A percentile compares a stretch with the other conserved stretches of the same genome.
These are phyloP conservation scores for Colletotrichum sp. DNA, from an alignment of 2,329 filamentous ascomycete species.

Conservation along the genomic window DNA sequence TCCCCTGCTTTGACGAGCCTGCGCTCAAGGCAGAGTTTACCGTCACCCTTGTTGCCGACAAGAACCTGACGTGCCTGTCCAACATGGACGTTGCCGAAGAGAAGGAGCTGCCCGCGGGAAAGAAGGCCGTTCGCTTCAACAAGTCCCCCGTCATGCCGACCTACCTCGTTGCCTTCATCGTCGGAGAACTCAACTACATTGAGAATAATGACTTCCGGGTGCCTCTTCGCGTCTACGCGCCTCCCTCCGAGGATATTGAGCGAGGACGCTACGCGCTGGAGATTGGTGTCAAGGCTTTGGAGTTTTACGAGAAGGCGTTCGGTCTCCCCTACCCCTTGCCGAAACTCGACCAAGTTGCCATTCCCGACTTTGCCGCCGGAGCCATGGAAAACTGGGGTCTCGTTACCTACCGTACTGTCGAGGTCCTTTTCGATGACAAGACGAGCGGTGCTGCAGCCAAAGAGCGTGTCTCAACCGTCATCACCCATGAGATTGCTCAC, in stretches of 20 bases:
- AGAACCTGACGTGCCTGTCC: constrained; percentile 88
- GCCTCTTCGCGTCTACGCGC: constrained; percentile 92
- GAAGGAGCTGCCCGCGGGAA: constrained; percentile 48
- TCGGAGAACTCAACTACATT: constrained; percentile 92
- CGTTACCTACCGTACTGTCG: constrained; percentile 92
- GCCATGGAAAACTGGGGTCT: constrained; percentile 96
- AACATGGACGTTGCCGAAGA: constrained; percentile 95
- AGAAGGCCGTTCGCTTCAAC: constrained; percentile 91
- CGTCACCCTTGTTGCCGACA: constrained; percentile 88
- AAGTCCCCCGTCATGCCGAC: constrained; percentile 94
- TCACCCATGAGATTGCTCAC: constrained; percentile 95
- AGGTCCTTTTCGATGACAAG: constrained; percentile 90
- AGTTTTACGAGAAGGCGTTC: constrained; percentile 96
- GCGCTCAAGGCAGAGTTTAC: constrained; percentile 93
- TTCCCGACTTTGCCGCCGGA: constrained; percentile 93
- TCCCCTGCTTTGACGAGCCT: constrained; percentile 97
- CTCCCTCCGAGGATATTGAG: constrained; percentile 86
- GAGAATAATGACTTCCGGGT: constrained; percentile 92
- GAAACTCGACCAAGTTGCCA: constrained; percentile 96
- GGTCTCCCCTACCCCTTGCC: constrained; percentile 85
- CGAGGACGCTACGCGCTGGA: constrained; percentile 91
- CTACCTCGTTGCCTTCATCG: constrained; percentile 91
- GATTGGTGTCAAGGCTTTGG: constrained; percentile 85
- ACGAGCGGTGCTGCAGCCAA: constrained; percentile 87
- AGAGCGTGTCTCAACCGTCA: constrained; percentile 91